Base-by-base conservation (phyloP, 1,139 yeast species). In the Debaryomyces sp. region DNA sequence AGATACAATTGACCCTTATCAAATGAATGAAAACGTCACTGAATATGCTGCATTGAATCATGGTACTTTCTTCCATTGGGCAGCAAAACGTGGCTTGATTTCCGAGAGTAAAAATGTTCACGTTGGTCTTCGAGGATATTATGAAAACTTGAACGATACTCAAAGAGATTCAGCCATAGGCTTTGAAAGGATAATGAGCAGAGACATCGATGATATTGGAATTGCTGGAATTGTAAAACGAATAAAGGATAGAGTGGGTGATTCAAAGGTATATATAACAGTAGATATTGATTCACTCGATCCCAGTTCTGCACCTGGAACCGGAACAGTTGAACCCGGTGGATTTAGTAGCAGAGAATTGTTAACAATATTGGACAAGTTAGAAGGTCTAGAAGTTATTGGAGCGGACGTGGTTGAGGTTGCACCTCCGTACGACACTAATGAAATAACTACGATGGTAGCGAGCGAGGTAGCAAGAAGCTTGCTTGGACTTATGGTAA, bases 1-100 rank as follows among this genome's bases (percentile, higher is more conserved):
- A 32, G 86, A 81, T 59, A 80, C 85, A 4, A 80, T 85, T 85
- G 72, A 80, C 56, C 85, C 85, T 2, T 61, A 66, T 45, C 70
- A 73, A 5, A 63, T 81, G 35, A 85, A 84, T 1, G 85, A 85
- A 1, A 82, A 78, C 1, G 61, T 80, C 13, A 64, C 81, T 3
- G 68, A 77, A 48, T 80, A 81, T 49, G 74, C 79, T 68, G 64
- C 73, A 13, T 58, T 81, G 45, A 81, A 80, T 53, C 85, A 81
- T 56, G 85, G 85, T 1, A 73, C 78, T 0, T 80, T 79, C 50
- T 66, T 81, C 39, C 85, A 81, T 58, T 55, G 52, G 54, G 61
- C 60, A 8, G 57, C 52, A 23, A 52, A 56, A 44, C 54, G 54
- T 48, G 59, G 60, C 1, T 46, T 54, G 33, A 42, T 57, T 22